phyloP scores from a whole-genome alignment of 2,329 filamentous ascomycete species.

The Hypoxylon sp. region DNA sequence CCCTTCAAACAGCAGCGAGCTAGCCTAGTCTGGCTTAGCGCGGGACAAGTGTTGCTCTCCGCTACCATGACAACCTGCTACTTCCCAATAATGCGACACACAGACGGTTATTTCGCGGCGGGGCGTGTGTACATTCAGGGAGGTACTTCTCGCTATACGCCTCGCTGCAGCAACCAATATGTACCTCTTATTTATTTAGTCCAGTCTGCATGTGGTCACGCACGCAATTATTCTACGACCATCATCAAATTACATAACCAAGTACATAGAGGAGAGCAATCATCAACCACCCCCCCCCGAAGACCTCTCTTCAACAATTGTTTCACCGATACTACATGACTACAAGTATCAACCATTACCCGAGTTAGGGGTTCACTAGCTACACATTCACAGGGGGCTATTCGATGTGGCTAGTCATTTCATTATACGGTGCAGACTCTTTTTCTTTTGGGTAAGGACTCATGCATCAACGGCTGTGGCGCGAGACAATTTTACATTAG shows the following conservation, averaged over 20 bases:
- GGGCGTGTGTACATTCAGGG: background rate
- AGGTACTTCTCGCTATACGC: conserved; percentile 20
- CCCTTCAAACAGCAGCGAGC: conserved; percentile 46
- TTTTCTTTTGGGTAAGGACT: conserved; percentile 9
- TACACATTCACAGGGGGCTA: conserved; percentile 11
- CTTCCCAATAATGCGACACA: conserved; percentile 16
- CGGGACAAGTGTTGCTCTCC: conserved; percentile 46
- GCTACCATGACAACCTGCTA: conserved; percentile 53
- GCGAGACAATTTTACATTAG: conserved; percentile 40
- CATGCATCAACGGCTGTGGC: conserved; percentile 24
- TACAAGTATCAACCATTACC: background rate
- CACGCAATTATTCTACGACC: conserved; percentile 1
- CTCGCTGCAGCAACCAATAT: background rate
- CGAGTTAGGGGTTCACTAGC: background rate
- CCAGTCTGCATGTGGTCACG: too few species aligned
- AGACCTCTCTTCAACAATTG: background rate
- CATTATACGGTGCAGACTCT: conserved; percentile 10
- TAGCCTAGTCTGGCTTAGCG: conserved; percentile 42
- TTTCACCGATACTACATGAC: background rate
- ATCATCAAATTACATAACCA: conserved; percentile 19
- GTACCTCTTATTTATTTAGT: conserved; percentile 21
- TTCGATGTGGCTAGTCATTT: conserved; percentile 15
- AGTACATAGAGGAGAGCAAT: background rate
- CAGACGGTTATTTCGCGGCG: too few species aligned
- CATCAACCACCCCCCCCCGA: conserved; percentile 1